Base-by-base conservation (phyloP, 768 basidiomycete species). In the Pulveroboletus sp. region DNA sequence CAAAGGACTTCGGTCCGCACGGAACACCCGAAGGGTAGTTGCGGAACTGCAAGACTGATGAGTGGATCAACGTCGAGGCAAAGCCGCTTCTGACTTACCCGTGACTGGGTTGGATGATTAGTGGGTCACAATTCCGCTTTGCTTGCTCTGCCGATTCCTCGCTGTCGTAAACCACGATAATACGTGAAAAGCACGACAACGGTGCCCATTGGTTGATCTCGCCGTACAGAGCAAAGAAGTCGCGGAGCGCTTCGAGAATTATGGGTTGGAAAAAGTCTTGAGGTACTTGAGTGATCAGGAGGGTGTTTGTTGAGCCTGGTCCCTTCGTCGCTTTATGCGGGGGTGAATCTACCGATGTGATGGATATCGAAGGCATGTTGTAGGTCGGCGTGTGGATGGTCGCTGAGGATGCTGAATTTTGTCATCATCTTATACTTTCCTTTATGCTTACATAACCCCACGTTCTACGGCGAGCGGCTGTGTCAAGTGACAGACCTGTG, bases 131-230 rank as follows among this genome's bases (percentile, higher is more conserved):
- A 42, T 71, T 74, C 38, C 68, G 60, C 64, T 89, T 90, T 0
- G 86, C 91, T 14, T 63, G 64, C 61, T 86, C 85, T 0, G 85
- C 89, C 35, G 79, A 72, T 17, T 79, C 77, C 16, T 83, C 82
- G 12, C 66, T 63, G 22, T 76, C 73, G 63, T 84, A 97, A 1
- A 96, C 90, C 19, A 95, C 69, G 48, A 97, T 80, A 27, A 93
- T 85, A 24, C 94, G 78, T 1, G 82, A 79, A 60, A 97, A 92
- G 6, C 82, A 83, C 17, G 78, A 80, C 6, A 98, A 69, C 4
- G 93, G 92, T 1, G 88, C 90, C 93, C 94, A 99, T 58, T 85
- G 79, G 60, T 88, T 83, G n/a, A 99, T 82, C 22, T 76, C 71
- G 16, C 96, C 95, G 57, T 86, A 93, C 3, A 75, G 62, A 4